These are phyloP conservation scores for Corymbia maculata DNA, from an alignment of 345 rosid species.

Conservation along the genomic window DNA sequence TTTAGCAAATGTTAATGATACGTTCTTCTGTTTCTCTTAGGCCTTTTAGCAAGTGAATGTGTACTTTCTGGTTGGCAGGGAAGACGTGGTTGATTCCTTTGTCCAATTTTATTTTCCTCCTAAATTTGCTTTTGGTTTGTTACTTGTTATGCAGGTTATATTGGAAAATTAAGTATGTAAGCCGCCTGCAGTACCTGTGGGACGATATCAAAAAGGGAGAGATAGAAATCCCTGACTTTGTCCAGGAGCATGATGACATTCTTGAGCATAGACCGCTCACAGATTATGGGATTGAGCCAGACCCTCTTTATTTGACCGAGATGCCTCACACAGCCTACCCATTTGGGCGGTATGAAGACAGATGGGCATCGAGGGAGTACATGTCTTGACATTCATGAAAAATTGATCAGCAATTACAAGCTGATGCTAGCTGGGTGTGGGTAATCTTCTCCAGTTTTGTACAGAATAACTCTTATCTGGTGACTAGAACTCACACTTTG, in stretches of 20 bases:
- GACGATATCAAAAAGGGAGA: constrained; percentile 73
- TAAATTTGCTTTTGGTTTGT: not conserved
- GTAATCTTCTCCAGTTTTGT: not conserved
- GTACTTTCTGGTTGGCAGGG: not conserved
- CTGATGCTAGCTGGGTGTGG: not conserved
- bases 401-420: not conserved
- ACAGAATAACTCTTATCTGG: not conserved
- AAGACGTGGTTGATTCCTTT: not conserved
- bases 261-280: constrained; percentile 87
- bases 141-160: constrained; percentile 36
- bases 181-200: constrained; percentile 88
- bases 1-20: not conserved
- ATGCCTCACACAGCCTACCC: constrained; percentile 44
- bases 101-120: not conserved
- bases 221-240: constrained; percentile 84
- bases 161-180: constrained; percentile 88
- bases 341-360: constrained; percentile 49
- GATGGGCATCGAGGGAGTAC: constrained; percentile 54
- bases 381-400: constrained; percentile 5
- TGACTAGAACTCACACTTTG: not conserved
- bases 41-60: not conserved
- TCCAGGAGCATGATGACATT: constrained; percentile 57
- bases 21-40: not conserved
- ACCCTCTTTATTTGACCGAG: constrained; percentile 55
- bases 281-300: constrained; percentile 93